phyloP scores from a whole-genome alignment of 1,139 yeast species.

The Hyphopichia burtonii region DNA sequence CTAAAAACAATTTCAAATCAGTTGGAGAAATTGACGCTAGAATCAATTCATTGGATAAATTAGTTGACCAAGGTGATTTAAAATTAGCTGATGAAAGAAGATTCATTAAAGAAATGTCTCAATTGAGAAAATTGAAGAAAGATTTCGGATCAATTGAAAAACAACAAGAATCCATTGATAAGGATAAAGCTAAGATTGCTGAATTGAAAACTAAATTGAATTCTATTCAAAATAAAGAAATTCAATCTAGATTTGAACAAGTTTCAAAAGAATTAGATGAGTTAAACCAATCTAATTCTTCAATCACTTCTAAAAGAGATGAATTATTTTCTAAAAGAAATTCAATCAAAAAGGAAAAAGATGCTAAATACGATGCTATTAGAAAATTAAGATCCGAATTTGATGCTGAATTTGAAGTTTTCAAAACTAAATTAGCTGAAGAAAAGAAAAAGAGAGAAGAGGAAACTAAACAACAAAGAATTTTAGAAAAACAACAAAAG shows the following conservation, averaged over 20 bases:
- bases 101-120: conserved; percentile 79
- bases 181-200: conserved; percentile 72
- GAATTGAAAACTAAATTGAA: conserved; percentile 71
- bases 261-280: conserved; percentile 64
- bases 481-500: conserved; percentile 59
- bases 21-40: conserved; percentile 78
- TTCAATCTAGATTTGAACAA: conserved; percentile 58
- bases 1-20: conserved; percentile 69
- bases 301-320: conserved; percentile 65
- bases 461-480: conserved; percentile 56
- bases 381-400: conserved; percentile 66
- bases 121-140: conserved; percentile 77
- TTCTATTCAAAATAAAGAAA: conserved; percentile 62
- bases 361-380: conserved; percentile 62
- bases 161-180: conserved; percentile 77
- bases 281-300: conserved; percentile 59
- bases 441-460: conserved; percentile 72
- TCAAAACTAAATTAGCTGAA: conserved; percentile 65
- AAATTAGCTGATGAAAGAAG: conserved; percentile 92
- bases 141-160: conserved; percentile 75
- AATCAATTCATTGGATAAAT: conserved; percentile 67
- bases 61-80: conserved; percentile 76
- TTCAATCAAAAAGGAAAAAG: conserved; percentile 67
- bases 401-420: conserved; percentile 69
- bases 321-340: conserved; percentile 64